Conservation (phyloP, 805 yeast species). For the Schwanniomyces vanrijiae region DNA sequence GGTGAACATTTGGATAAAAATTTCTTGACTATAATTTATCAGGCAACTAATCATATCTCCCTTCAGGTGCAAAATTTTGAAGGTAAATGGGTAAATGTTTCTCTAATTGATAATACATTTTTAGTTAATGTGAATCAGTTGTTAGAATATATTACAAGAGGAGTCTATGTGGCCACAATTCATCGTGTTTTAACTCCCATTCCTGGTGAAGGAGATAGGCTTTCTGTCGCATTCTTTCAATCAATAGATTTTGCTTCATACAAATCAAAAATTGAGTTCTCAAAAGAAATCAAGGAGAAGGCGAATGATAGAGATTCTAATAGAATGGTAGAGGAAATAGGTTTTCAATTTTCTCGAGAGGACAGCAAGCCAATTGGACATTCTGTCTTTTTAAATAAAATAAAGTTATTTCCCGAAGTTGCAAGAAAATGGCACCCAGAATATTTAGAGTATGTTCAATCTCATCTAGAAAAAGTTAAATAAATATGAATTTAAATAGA, state of each 20-base stretch:
- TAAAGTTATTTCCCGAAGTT: conserved; percentile 43
- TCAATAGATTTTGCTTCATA: conserved; percentile 40
- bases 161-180: conserved; percentile 57
- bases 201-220: conserved; percentile 36
- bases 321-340: conserved; percentile 34
- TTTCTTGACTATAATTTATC: conserved; percentile 56
- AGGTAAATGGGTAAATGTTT: conserved; percentile 56
- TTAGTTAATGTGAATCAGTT: conserved; percentile 65
- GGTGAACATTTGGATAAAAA: conserved; percentile 69
- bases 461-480: neutral
- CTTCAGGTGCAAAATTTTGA: conserved; percentile 54
- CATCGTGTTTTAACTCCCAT: conserved; percentile 51
- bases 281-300: conserved; percentile 22
- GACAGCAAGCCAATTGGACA: conserved; percentile 40
- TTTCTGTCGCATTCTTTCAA: conserved; percentile 48
- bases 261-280: conserved; percentile 28
- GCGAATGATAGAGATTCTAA: conserved; percentile 36
- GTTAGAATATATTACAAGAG: conserved; percentile 56
- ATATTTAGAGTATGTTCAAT: conserved; percentile 26
- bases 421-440: conserved; percentile 42
- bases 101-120: conserved; percentile 45
- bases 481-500: neutral
- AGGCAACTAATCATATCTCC: conserved; percentile 50
- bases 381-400: conserved; percentile 44
- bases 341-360: conserved; percentile 38